A percentile compares a stretch with the other conserved stretches of the same genome.
Conservation (phyloP, 768 basidiomycete genomes). For the Lepiota subincarnata region DNA sequence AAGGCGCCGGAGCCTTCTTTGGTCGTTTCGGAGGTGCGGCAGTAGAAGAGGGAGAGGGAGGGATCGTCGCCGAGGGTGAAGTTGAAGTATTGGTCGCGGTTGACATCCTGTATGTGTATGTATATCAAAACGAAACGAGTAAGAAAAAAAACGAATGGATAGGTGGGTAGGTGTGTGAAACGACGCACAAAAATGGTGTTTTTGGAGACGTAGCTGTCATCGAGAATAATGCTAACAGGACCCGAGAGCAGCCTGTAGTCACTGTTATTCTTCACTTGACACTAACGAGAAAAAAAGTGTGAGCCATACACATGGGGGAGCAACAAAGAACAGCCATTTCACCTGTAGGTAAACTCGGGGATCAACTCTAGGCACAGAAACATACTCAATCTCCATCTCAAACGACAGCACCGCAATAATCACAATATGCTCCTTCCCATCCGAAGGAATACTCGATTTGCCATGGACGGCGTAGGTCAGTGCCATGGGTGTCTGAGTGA, state of each 20-base stretch:
- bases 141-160: neutral
- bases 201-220: constrained; percentile 53
- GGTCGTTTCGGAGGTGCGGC: constrained; percentile 32
- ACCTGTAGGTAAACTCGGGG: constrained; percentile 50
- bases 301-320: neutral
- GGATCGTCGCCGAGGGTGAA: constrained; percentile 52
- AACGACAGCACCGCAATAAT: constrained; percentile 46
- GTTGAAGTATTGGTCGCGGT: constrained; percentile 45
- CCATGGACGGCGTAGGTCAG: constrained; percentile 51
- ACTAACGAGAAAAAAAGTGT: constrained; percentile 24
- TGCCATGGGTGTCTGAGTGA: constrained; percentile 49
- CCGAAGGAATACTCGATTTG: constrained; percentile 46
- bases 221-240: constrained; percentile 50
- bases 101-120: constrained; percentile 34
- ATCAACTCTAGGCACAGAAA: constrained; percentile 46
- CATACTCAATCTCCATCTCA: constrained; percentile 40
- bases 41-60: constrained; percentile 40
- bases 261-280: constrained; percentile 51
- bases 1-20: constrained; percentile 36
- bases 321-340: constrained; percentile 13
- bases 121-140: too few relatives aligned
- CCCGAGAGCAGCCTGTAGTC: constrained; percentile 54
- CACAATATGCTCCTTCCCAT: constrained; percentile 52
- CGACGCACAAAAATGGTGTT: constrained; percentile 38
- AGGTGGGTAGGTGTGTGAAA: neutral